Conservation (phyloP, 2,329 filamentous ascomycete genomes). For the Tolypocladium endophyticum region DNA sequence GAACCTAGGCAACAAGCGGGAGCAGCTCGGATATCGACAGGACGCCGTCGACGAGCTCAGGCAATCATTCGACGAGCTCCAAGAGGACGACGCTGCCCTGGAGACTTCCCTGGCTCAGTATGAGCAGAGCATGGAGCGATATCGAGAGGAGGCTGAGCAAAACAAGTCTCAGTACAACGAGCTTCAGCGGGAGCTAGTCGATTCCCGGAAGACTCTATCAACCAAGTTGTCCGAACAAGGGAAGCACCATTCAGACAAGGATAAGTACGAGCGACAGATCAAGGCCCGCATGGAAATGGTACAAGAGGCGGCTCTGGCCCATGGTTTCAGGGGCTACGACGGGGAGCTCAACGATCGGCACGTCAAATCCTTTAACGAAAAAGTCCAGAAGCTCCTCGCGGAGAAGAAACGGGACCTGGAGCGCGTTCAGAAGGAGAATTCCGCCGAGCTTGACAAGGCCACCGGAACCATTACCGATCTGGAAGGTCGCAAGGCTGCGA, state of each 20-base stretch:
- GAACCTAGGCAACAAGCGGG: slow-evolving; percentile 64
- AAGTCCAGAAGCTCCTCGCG: slow-evolving; percentile 60
- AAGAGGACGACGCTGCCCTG: slow-evolving; percentile 68
- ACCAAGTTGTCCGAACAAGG: slow-evolving; percentile 56
- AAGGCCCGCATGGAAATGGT: slow-evolving; percentile 62
- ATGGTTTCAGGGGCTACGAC: slow-evolving; percentile 79
- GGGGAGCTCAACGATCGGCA: slow-evolving; percentile 63
- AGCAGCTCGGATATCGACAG: slow-evolving; percentile 61
- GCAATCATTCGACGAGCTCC: slow-evolving; percentile 63
- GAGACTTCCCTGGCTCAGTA: slow-evolving; percentile 65
- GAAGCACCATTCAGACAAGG: slow-evolving; percentile 74
- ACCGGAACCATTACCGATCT: slow-evolving; percentile 62
- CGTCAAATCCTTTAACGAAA: slow-evolving; percentile 66
- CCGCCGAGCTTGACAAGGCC: slow-evolving; percentile 63
- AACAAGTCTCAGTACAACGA: slow-evolving; percentile 56
- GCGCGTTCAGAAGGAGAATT: slow-evolving; percentile 59
- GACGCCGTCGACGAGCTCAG: slow-evolving; percentile 61
- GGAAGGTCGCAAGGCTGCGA: slow-evolving; percentile 60
- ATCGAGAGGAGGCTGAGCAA: slow-evolving; percentile 50
- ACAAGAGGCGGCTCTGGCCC: slow-evolving; percentile 62
- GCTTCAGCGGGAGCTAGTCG: slow-evolving; percentile 40
- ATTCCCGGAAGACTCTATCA: slow-evolving; percentile 35
- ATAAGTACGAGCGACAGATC: slow-evolving; percentile 74
- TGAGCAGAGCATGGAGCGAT: slow-evolving; percentile 59
- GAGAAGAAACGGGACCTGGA: slow-evolving; percentile 77